Evolutionary conservation across 192 early-diverging fungal species (phyloP).

Genomic region (Coemansia sp.): DNA sequence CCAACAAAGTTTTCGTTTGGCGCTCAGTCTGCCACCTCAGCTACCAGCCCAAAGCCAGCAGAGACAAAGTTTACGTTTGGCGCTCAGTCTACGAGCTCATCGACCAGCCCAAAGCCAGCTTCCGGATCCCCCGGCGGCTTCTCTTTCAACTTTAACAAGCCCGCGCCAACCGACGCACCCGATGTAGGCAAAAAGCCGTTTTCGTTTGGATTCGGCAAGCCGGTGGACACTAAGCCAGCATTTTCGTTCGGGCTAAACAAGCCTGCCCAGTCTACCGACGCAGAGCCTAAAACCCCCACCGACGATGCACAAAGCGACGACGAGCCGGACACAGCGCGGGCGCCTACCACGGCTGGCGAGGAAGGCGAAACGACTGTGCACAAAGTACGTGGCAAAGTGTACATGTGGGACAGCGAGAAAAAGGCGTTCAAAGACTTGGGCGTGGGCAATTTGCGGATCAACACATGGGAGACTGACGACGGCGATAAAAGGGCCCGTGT

Average conservation of each 20-base stretch:
- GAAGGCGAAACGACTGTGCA: slow-evolving; percentile 52
- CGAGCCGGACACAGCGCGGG: neutral
- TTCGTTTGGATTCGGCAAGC: slow-evolving; percentile 34
- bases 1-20: slow-evolving; percentile 4
- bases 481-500: slow-evolving; percentile 31
- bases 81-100: neutral
- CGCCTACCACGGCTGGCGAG: slow-evolving; percentile 44
- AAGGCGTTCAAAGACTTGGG: slow-evolving; percentile 50
- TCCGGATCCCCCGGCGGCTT: slow-evolving; percentile 18
- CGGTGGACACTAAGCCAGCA: slow-evolving; percentile 14
- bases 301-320: slow-evolving; percentile 3
- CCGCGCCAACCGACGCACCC: slow-evolving; percentile 3
- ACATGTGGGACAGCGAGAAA: slow-evolving; percentile 33
- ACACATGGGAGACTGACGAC: slow-evolving; percentile 19
- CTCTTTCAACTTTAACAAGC: slow-evolving; percentile 32
- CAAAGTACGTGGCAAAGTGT: slow-evolving; percentile 42
- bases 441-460: slow-evolving; percentile 43
- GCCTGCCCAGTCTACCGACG: slow-evolving; percentile 2
- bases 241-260: slow-evolving; percentile 50
- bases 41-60: slow-evolving; percentile 6
- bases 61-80: slow-evolving; percentile 6
- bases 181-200: slow-evolving; percentile 31
- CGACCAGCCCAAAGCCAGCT: slow-evolving; percentile 15
- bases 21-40: neutral
- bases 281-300: neutral